Evolutionary conservation across 257 asterid species (phyloP).

Genomic region (Nicotiana tabacum): DNA sequence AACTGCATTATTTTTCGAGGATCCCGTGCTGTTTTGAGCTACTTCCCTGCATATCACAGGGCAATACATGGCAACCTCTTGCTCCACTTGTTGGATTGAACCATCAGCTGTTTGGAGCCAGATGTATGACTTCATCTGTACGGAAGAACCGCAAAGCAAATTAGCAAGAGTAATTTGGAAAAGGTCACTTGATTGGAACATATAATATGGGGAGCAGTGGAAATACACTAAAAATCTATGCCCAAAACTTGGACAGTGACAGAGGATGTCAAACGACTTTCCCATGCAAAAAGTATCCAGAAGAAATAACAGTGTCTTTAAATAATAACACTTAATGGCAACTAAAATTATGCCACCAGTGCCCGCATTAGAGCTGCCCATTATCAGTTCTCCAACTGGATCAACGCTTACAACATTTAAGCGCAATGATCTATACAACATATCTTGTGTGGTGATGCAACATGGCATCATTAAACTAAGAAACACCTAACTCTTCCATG

Average conservation of each 20-base stretch:
- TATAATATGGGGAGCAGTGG: background rate
- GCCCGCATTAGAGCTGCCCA: background rate
- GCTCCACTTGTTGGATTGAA: slow-evolving; percentile 49
- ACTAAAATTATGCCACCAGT: background rate
- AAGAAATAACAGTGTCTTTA: background rate
- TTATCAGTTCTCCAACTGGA: background rate
- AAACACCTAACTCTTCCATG: background rate
- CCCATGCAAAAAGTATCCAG: background rate
- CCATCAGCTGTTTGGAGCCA: slow-evolving; percentile 49
- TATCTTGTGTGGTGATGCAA: background rate
- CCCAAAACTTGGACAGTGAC: background rate
- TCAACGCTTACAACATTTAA: background rate
- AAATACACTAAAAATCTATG: background rate
- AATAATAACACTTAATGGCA: background rate
- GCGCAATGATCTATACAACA: background rate
- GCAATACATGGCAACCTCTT: slow-evolving; percentile 49
- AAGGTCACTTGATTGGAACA: background rate
- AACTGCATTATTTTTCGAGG: slow-evolving; percentile 40
- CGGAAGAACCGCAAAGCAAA: background rate
- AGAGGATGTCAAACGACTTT: background rate
- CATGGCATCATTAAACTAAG: background rate
- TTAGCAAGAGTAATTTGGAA: background rate
- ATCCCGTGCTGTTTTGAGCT: slow-evolving; percentile 37
- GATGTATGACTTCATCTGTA: slow-evolving; percentile 36
- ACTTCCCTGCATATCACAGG: slow-evolving; percentile 46